phyloP scores from a whole-genome alignment of 768 basidiomycete species.

The Mycena crocata region DNA sequence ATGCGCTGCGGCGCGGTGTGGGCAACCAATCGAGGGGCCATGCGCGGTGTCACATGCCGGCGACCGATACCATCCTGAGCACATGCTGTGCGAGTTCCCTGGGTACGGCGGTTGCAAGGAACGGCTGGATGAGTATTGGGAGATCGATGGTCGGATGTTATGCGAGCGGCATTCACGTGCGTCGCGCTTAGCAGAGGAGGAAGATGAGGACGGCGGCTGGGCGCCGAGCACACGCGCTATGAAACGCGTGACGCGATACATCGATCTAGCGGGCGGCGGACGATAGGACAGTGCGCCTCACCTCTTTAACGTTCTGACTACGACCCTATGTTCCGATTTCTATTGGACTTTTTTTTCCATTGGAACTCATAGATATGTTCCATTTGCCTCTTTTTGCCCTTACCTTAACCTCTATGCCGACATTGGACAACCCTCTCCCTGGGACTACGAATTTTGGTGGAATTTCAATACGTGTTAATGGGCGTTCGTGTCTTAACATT shows the following conservation, averaged over 20 bases:
- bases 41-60: slow-evolving; percentile 89
- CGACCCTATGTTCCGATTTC: background rate
- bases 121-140: slow-evolving; percentile 87
- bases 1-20: slow-evolving; percentile 82
- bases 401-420: too few species aligned
- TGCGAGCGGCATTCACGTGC: slow-evolving; percentile 82
- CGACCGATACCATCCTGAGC: slow-evolving; percentile 88
- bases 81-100: slow-evolving; percentile 84
- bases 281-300: background rate
- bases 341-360: background rate
- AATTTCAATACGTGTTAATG: too few species aligned
- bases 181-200: slow-evolving; percentile 33
- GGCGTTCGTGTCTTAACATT: too few species aligned
- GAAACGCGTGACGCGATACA: slow-evolving; percentile 85
- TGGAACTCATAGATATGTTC: background rate
- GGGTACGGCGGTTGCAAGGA: slow-evolving; percentile 61
- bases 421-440: too few species aligned
- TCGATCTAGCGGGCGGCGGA: slow-evolving; percentile 62
- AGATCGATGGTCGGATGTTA: slow-evolving; percentile 85
- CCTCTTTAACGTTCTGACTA: background rate
- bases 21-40: slow-evolving; percentile 92
- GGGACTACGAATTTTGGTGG: too few species aligned
- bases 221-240: slow-evolving; percentile 63
- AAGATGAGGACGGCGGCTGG: slow-evolving; percentile 36
- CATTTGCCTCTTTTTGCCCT: too few species aligned